phyloP scores from a whole-genome alignment of 208 protist species.

The Acanthamoeba lenticulata region DNA sequence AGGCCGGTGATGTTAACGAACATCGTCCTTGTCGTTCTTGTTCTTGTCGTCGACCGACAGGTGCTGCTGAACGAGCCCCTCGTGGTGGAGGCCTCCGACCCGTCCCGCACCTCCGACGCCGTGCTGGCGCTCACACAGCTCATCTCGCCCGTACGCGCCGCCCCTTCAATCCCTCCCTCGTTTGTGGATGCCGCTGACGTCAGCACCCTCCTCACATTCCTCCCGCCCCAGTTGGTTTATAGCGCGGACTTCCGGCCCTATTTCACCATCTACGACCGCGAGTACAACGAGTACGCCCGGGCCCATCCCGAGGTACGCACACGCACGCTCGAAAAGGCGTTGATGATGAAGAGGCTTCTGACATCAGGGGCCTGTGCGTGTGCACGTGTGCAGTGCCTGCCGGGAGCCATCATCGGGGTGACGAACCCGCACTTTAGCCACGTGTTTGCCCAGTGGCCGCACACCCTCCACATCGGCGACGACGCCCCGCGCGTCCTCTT shows the following conservation, averaged over 20 bases:
- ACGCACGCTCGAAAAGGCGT: not conserved
- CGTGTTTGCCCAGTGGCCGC: constrained; percentile 1
- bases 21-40: no score
- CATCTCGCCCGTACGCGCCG: not conserved
- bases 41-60: not conserved
- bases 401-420: constrained; percentile 22
- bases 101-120: not conserved
- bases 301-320: constrained; percentile 1
- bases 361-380: no score
- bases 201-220: no score
- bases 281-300: constrained; percentile 52
- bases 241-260: constrained; percentile 48
- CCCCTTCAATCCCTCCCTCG: not conserved
- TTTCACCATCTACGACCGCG: constrained; percentile 45
- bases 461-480: not conserved
- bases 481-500: not conserved
- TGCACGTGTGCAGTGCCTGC: constrained; percentile 1
- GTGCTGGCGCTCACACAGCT: not conserved
- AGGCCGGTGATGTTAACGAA: not conserved
- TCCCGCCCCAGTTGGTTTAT: not conserved
- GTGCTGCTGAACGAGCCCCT: constrained; percentile 16
- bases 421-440: constrained; percentile 53
- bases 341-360: no score
- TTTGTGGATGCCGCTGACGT: no score
- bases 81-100: constrained; percentile 16